phyloP scores from a whole-genome alignment of 1,284 basidiomycete species.

The Phenoliferia sp. region DNA sequence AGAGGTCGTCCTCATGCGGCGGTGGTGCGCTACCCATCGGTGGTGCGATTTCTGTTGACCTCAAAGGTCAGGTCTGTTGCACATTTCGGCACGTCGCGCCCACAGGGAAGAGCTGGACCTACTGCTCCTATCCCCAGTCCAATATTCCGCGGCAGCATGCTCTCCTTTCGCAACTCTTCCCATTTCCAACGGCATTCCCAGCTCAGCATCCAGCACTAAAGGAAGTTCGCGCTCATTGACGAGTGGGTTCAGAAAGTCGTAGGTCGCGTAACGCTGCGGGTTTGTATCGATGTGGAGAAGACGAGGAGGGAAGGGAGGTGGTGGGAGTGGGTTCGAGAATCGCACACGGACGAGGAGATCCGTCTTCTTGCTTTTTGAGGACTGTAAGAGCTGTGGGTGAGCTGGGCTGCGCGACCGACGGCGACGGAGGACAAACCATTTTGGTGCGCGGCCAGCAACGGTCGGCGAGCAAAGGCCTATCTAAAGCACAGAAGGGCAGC shows the following conservation, averaged over 20 bases:
- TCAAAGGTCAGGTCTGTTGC: too few species aligned
- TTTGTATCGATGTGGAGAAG: constrained; percentile 80
- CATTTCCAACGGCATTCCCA: constrained; percentile 87
- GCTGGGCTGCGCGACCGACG: too few species aligned
- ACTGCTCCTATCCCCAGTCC: constrained; percentile 23
- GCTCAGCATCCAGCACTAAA: constrained; percentile 90
- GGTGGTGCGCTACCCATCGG: not conserved
- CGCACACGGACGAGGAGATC: constrained; percentile 87
- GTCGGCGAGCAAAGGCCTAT: too few species aligned
- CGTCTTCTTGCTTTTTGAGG: constrained; percentile 50
- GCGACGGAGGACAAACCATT: too few species aligned
- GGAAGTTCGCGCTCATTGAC: constrained; percentile 74
- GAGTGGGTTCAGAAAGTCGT: constrained; percentile 73
- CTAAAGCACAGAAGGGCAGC: too few species aligned
- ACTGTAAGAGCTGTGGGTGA: too few species aligned
- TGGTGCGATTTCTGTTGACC: constrained; percentile 19
- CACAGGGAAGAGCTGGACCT: not conserved
- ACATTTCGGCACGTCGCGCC: not conserved
- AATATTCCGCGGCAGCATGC: constrained; percentile 64
- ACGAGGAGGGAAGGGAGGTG: constrained; percentile 92
- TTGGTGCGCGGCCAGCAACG: too few species aligned
- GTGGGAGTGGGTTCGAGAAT: constrained; percentile 84
- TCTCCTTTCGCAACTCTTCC: constrained; percentile 66
- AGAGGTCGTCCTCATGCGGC: constrained; percentile 32
- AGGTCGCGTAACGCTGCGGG: constrained; percentile 74